Conservation (phyloP, 345 rosid species). For the Cochlearia excelsa region DNA sequence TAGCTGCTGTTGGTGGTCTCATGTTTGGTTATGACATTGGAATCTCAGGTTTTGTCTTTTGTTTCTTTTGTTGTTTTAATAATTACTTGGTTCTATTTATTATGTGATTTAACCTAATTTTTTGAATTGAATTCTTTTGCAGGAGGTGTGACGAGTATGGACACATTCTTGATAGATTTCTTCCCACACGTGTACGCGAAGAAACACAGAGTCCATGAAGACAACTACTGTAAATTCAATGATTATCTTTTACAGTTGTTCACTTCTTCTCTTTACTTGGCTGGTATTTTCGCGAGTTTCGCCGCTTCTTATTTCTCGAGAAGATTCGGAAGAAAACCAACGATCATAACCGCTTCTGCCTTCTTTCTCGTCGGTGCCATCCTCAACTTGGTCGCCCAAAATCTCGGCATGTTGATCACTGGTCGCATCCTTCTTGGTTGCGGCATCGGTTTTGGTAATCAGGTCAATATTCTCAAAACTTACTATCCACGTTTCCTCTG, state of each 20-base stretch:
- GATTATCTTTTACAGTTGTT: slow-evolving; percentile 59
- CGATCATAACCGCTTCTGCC: slow-evolving; percentile 52
- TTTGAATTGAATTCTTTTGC: neutral
- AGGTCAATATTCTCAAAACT: slow-evolving; percentile 37
- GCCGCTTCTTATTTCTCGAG: slow-evolving; percentile 45
- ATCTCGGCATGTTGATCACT: slow-evolving; percentile 51
- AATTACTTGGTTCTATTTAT: neutral
- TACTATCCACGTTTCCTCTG: neutral
- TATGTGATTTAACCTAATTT: neutral
- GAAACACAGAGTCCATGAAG: slow-evolving; percentile 57
- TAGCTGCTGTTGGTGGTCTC: slow-evolving; percentile 69
- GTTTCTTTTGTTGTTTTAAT: neutral
- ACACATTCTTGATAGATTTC: slow-evolving; percentile 57
- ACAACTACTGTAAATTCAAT: slow-evolving; percentile 76
- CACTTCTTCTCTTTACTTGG: slow-evolving; percentile 78
- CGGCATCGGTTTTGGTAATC: slow-evolving; percentile 76
- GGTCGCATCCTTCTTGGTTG: slow-evolving; percentile 62
- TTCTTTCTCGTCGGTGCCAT: slow-evolving; percentile 64
- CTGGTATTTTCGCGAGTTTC: slow-evolving; percentile 54
- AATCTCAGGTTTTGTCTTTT: slow-evolving; percentile 42
- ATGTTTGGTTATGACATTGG: slow-evolving; percentile 72
- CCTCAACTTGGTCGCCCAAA: slow-evolving; percentile 41
- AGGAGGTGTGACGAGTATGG: slow-evolving; percentile 89
- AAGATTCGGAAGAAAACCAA: slow-evolving; percentile 48
- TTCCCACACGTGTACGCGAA: slow-evolving; percentile 57